Evolutionary conservation across 805 yeast genomes (phyloP).

Genomic region (Wickerhamomyces rabaulensis): DNA sequence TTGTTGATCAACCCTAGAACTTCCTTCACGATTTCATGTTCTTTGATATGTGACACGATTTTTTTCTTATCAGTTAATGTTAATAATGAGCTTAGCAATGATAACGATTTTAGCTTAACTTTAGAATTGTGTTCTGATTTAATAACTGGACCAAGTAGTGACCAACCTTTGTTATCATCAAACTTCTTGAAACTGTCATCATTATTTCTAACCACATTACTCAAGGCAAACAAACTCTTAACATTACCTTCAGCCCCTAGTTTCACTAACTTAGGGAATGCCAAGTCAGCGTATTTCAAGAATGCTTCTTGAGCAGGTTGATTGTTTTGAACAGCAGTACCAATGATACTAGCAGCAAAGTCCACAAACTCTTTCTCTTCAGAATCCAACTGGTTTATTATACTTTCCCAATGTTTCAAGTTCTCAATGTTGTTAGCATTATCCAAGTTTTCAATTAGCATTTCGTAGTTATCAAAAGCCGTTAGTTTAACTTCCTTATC

Average conservation of each 20-base stretch:
- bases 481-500: slow-evolving; percentile 58
- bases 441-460: slow-evolving; percentile 88
- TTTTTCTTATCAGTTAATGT: slow-evolving; percentile 40
- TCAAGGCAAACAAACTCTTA: slow-evolving; percentile 75
- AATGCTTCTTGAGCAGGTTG: slow-evolving; percentile 67
- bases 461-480: slow-evolving; percentile 88
- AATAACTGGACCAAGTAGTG: slow-evolving; percentile 32
- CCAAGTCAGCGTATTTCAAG: slow-evolving; percentile 42
- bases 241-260: slow-evolving; percentile 38
- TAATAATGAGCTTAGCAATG: slow-evolving; percentile 54
- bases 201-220: slow-evolving; percentile 70
- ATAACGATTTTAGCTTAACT: slow-evolving; percentile 47
- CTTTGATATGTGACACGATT: slow-evolving; percentile 32
- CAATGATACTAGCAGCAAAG: slow-evolving; percentile 68
- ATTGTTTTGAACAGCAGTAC: slow-evolving; percentile 92
- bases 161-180: slow-evolving; percentile 58
- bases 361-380: slow-evolving; percentile 42
- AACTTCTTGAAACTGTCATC: slow-evolving; percentile 51
- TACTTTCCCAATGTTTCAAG: slow-evolving; percentile 71
- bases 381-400: slow-evolving; percentile 49
- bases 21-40: slow-evolving; percentile 22
- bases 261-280: slow-evolving; percentile 36
- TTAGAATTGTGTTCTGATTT: slow-evolving; percentile 28
- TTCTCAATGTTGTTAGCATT: slow-evolving; percentile 91
- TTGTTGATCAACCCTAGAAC: slow-evolving; percentile 22